phyloP scores from a whole-genome alignment of 441 rosid species.

The Erodium moschatum region DNA sequence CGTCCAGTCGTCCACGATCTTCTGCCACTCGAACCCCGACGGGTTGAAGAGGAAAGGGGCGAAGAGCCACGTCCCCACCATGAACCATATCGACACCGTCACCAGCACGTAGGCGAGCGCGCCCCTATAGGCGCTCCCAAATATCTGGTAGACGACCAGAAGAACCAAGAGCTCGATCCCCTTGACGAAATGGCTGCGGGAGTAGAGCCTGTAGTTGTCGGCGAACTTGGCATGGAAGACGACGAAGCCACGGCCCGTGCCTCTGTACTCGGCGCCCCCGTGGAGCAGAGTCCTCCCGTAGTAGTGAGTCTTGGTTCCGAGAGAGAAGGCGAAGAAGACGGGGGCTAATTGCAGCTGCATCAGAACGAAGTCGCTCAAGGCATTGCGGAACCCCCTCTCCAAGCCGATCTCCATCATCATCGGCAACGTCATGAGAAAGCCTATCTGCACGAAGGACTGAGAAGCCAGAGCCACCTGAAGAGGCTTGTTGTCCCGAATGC shows the following conservation, averaged over 20 bases:
- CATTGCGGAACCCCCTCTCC: constrained; percentile 93
- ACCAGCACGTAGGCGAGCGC: constrained; percentile 73
- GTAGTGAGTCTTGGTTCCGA: constrained; percentile 95
- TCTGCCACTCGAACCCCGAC: constrained; percentile 64
- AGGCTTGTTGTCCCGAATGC: constrained; percentile 80
- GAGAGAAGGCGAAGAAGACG: constrained; percentile 94
- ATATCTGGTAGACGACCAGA: constrained; percentile 81
- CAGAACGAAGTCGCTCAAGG: constrained; percentile 83
- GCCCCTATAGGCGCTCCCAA: constrained; percentile 76
- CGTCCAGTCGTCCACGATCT: constrained; percentile 32
- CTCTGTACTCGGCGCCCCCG: constrained; percentile 94
- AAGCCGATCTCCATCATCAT: constrained; percentile 99
- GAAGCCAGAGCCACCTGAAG: constrained; percentile 98
- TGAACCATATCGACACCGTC: constrained; percentile 95
- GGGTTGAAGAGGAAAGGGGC: constrained; percentile 99
- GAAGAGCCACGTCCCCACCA: constrained; percentile 98
- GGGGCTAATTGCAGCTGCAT: constrained; percentile 98
- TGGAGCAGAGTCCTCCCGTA: constrained; percentile 92
- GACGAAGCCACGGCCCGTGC: constrained; percentile 95
- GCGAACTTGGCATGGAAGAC: constrained; percentile 99
- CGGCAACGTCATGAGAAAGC: constrained; percentile 88
- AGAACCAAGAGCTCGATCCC: constrained; percentile 93
- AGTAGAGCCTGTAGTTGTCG: constrained; percentile 88
- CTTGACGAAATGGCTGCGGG: constrained; percentile 95
- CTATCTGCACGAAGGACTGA: constrained; percentile 93